Evolutionary conservation across 805 yeast genomes (phyloP).

Genomic region (Starmerella geochares): DNA sequence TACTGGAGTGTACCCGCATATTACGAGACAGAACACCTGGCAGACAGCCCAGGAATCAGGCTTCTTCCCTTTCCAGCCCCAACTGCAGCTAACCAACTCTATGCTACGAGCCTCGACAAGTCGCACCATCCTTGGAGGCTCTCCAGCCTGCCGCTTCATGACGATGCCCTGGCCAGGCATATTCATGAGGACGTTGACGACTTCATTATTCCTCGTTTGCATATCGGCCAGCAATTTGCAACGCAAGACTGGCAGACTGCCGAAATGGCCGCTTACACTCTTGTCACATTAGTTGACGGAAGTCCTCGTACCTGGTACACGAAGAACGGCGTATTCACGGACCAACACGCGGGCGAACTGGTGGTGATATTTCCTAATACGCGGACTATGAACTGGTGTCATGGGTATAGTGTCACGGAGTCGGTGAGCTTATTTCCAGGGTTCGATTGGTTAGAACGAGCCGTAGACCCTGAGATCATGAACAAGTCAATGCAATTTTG

Average conservation of each 20-base stretch:
- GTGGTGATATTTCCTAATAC: constrained; percentile 9
- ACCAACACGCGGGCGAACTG: constrained; percentile 15
- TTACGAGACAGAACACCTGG: constrained; percentile 8
- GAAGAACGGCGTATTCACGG: constrained; percentile 4
- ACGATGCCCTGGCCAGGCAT: neutral
- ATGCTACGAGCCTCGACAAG: neutral
- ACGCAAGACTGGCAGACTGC: neutral
- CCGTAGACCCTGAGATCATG: neutral
- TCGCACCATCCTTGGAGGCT: constrained; percentile 10
- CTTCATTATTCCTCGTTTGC: constrained; percentile 11
- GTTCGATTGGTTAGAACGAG: constrained; percentile 5
- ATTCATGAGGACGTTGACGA: constrained; percentile 15
- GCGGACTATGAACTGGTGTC: constrained; percentile 13
- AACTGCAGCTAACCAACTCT: neutral
- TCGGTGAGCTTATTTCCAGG: neutral
- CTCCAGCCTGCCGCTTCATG: constrained; percentile 3
- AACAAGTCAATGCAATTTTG: constrained; percentile 40
- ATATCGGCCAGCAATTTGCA: constrained; percentile 12
- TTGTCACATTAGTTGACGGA: constrained; percentile 12
- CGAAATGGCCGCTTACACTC: neutral
- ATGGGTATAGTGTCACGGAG: constrained; percentile 10
- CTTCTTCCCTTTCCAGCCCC: neutral
- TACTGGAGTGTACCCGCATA: constrained; percentile 13
- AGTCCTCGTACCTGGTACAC: constrained; percentile 15
- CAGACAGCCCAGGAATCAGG: neutral